Conservation (phyloP, 2,329 filamentous ascomycete species). For the Alternaria solani region DNA sequence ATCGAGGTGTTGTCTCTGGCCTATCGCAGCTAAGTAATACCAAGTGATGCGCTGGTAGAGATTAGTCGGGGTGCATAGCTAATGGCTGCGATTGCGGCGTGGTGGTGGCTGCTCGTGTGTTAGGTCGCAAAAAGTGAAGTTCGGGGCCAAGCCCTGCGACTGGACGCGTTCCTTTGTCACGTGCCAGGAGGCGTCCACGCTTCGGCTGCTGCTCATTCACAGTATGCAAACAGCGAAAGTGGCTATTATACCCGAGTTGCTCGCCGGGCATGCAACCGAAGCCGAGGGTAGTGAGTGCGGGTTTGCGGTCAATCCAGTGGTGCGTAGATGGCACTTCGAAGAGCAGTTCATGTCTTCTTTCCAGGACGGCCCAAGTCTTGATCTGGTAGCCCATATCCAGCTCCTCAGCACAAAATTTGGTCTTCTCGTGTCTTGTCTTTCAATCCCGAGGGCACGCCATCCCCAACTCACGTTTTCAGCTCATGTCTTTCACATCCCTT, state of each 20-base stretch:
- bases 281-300: not conserved
- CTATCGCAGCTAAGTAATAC: not conserved
- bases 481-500: conserved; percentile 10
- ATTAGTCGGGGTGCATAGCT: conserved; percentile 3
- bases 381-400: not conserved
- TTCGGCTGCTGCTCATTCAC: conserved; percentile 1
- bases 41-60: conserved; percentile 5
- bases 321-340: not conserved
- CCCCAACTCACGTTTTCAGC: not conserved
- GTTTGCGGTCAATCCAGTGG: conserved; percentile 1
- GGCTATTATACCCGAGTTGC: not conserved
- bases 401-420: not conserved
- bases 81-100: conserved; percentile 4
- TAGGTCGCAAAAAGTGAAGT: conserved; percentile 39
- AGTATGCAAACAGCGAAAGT: conserved; percentile 5
- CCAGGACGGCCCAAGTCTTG: not conserved
- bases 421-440: not conserved
- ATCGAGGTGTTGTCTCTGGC: not conserved
- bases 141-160: conserved; percentile 29
- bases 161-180: conserved; percentile 21
- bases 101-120: conserved; percentile 16
- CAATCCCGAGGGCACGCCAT: not conserved
- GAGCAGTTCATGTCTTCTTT: not conserved
- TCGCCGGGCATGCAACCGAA: not conserved
- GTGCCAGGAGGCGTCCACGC: conserved; percentile 11